phyloP scores from a whole-genome alignment of 2,329 filamentous ascomycete species.

The Thielaviopsis musarum region DNA sequence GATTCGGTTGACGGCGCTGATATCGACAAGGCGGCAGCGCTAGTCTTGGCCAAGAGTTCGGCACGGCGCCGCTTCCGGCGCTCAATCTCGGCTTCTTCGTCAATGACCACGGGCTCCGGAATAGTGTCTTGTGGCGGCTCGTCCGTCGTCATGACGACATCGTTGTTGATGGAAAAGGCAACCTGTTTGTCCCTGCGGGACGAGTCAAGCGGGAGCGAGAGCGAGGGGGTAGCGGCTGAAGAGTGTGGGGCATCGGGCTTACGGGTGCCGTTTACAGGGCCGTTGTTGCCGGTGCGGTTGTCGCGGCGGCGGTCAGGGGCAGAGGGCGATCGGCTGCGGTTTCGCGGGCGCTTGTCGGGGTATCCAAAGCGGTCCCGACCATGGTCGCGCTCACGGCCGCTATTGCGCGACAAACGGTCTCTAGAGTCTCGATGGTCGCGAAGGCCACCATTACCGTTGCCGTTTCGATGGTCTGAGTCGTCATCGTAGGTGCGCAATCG shows the following conservation, averaged over 20 bases:
- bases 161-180: slow-evolving; percentile 7
- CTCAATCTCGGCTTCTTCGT: slow-evolving; percentile 72
- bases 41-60: slow-evolving; percentile 70
- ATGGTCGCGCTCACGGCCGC: slow-evolving; percentile 30
- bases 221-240: slow-evolving; percentile 31
- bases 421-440: slow-evolving; percentile 18
- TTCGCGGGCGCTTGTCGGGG: slow-evolving; percentile 36
- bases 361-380: slow-evolving; percentile 27
- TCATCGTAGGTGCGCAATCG: slow-evolving; percentile 43
- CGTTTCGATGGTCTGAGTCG: slow-evolving; percentile 40
- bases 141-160: slow-evolving; percentile 8
- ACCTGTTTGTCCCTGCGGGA: slow-evolving; percentile 8
- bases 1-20: slow-evolving; percentile 37
- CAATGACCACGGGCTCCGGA: slow-evolving; percentile 40
- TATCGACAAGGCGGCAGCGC: slow-evolving; percentile 49
- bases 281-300: no score
- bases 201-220: slow-evolving; percentile 36
- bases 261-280: slow-evolving; percentile 27
- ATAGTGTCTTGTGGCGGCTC: neutral
- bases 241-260: slow-evolving; percentile 15
- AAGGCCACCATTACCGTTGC: neutral
- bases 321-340: slow-evolving; percentile 33
- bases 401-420: slow-evolving; percentile 27
- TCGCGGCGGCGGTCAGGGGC: no score
- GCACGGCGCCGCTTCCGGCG: slow-evolving; percentile 70